Base-by-base conservation (phyloP, 768 basidiomycete species). In the Tremella mesenterica region DNA sequence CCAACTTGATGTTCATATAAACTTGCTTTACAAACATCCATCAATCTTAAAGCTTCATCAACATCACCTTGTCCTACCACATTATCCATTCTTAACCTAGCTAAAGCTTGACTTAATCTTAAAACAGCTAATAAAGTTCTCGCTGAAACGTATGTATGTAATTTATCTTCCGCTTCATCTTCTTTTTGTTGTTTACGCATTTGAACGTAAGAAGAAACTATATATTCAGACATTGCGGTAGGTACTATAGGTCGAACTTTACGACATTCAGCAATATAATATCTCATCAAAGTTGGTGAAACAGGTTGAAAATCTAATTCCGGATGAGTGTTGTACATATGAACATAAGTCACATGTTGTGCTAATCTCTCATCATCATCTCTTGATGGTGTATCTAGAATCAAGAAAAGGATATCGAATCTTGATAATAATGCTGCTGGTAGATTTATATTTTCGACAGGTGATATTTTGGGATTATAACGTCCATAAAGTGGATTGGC, bases 371-470 rank as follows among this genome's bases (percentile, higher is more conserved):
- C 93, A 65, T 99, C 95, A 61, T 91, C 90, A 66, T 97, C 95
- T 56, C 91, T 79, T 6, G 83, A 81, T 1, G 95, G 92, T 63
- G 92, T 96, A 75, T 99, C 95, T 44, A 99, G 81, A 56, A 97
- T 92, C 68, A 99, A 79, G 79, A 97, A 97, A 56, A 97, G 76
- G 52, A 97, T 78, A 71, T 99, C 95, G 73, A 99, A 99, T 73
- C 95, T 83, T 21, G 93, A 97, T 44, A 99, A 76, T 25, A 99
- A 78, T 0, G 95, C 95, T 1, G 95, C 95, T 23, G 95, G 95
- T 34, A 99, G 80, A 73, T 99, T 99, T 80, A 99, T 96, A 72
- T 99, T 99, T 69, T 99, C 95, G 0, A 95, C 91, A 0, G 95
- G 95, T 3, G 95, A 96, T 14, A 96, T 81, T 74, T 93, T 96